Evolutionary conservation across 257 asterid species (phyloP), one percentile per base, ranked within the genome.

Genomic region (Capsicum baccatum): DNA sequence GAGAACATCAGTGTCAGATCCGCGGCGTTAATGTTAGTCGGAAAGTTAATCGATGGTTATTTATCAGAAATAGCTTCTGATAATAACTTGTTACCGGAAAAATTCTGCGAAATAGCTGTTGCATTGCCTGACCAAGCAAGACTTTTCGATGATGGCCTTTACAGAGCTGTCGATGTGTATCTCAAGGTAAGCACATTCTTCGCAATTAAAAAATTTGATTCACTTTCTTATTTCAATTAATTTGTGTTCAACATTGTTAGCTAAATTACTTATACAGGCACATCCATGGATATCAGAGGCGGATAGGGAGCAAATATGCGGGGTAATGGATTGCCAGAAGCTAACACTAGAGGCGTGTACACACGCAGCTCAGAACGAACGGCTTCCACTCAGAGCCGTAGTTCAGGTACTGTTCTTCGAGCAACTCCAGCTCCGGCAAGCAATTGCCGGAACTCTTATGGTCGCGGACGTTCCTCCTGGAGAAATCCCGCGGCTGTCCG

Each of bases 341-440:
- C 90, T 97, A 86, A 95, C 99, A n/a, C 19, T 95, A 21, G 99
- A 97, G 60, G 99, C 98, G 52, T 97, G 98, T 88, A 95, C 98
- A 10, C 99, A 97, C 90, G 98, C 98, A 1, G 99, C 99, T 6
- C 98, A 95, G 87, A 97, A 97, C 76, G 97, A 97, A 90, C 91
- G 99, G 83, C 92, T 97, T 69, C 99, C 99, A 47, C 92, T 97
- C 47, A 83, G 98, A 73, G 97, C 98, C 42, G 97, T 97, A 84
- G 98, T 97, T 78, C 98, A 97, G 86, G 99, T 97, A 66, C 87
- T 97, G 37, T 97, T 97, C 69, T 95, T 94, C 87, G 99, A 97
- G 93, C 99, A 97, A 83, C 93, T 95, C n/a, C 99, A 95, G 90
- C 98, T 97, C 88, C 97, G 99, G 81, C 98, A 94, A 63, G 97